These are phyloP conservation scores for Aspergillus ostianus DNA, from an alignment of 495 filamentous ascomycete species.

Conservation along the genomic window DNA sequence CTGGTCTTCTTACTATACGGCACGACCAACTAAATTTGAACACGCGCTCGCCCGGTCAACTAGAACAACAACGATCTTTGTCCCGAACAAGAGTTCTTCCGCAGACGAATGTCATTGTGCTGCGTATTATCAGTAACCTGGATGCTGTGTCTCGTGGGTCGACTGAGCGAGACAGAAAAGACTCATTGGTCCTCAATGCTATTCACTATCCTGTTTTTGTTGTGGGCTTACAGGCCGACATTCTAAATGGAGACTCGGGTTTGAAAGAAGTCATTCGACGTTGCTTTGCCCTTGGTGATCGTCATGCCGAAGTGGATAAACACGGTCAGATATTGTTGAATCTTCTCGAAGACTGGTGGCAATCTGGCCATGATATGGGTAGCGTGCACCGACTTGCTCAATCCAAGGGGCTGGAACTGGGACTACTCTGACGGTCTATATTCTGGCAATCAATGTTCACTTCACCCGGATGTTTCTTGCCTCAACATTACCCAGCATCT, in stretches of 20 bases:
- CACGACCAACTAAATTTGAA: not conserved
- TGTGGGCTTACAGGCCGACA: slow-evolving; percentile 25
- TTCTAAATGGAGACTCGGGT: slow-evolving; percentile 21
- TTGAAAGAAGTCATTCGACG: slow-evolving; percentile 21
- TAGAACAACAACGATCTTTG: not conserved
- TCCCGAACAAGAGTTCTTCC: slow-evolving; percentile 10
- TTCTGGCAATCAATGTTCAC: not conserved
- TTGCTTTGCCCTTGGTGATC: slow-evolving; percentile 1
- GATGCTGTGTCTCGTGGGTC: slow-evolving; percentile 29
- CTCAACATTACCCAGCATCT: slow-evolving; percentile 32
- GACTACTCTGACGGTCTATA: slow-evolving; percentile 24
- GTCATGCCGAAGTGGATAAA: not conserved
- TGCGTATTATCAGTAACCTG: slow-evolving; percentile 30
- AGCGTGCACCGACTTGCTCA: slow-evolving; percentile 28
- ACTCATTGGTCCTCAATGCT: slow-evolving; percentile 30
- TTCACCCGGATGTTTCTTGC: not conserved
- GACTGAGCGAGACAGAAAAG: slow-evolving; percentile 13
- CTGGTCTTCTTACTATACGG: slow-evolving; percentile 28
- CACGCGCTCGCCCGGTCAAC: not conserved
- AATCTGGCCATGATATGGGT: slow-evolving; percentile 10
- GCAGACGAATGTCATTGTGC: slow-evolving; percentile 22
- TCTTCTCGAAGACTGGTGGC: slow-evolving; percentile 35
- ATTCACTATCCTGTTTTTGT: slow-evolving; percentile 28
- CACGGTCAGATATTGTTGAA: slow-evolving; percentile 20
- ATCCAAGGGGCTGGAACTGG: slow-evolving; percentile 27